A percentile compares a stretch with the other conserved stretches of the same genome.
Conservation (phyloP, 2,329 filamentous ascomycete genomes). For the Paraconiothyrium brasiliense region DNA sequence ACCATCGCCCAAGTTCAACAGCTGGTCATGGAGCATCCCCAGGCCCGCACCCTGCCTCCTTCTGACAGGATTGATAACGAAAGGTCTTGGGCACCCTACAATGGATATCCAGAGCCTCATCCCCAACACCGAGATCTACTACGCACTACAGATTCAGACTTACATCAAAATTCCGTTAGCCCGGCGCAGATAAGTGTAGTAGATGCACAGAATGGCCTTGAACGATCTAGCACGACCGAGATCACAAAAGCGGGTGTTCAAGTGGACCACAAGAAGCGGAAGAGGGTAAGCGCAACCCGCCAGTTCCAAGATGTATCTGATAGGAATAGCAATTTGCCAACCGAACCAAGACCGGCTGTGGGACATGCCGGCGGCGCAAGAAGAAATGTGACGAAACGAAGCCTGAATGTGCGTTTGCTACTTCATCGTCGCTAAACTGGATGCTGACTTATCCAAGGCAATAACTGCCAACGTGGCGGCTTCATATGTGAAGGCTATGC, state of each 20-base stretch:
- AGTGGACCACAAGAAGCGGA: constrained; percentile 56
- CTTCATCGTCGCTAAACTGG: not conserved
- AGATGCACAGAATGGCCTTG: constrained; percentile 27
- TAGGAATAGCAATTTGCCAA: constrained; percentile 80
- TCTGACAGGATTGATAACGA: constrained; percentile 39
- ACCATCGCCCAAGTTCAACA: constrained; percentile 24
- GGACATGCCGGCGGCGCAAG: constrained; percentile 90
- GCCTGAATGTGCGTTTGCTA: constrained; percentile 78
- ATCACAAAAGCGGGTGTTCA: constrained; percentile 55
- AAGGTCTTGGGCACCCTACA: constrained; percentile 39
- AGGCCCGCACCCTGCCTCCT: constrained; percentile 37
- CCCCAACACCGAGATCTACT: constrained; percentile 35
- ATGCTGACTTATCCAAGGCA: constrained; percentile 45
- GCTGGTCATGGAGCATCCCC: constrained; percentile 33
- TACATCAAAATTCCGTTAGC: constrained; percentile 23
- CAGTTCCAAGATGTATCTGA: constrained; percentile 20
- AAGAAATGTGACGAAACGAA: constrained; percentile 98
- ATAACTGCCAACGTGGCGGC: constrained; percentile 88
- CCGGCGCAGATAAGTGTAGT: constrained; percentile 22
- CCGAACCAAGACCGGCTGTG: constrained; percentile 92
- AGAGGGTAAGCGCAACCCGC: constrained; percentile 49
- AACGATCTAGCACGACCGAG: constrained; percentile 47
- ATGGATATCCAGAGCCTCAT: constrained; percentile 31
- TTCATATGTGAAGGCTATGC: constrained; percentile 94
- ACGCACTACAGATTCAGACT: constrained; percentile 31